Evolutionary conservation across 371 early-diverging fungal species (phyloP).

Genomic region (Encephalitozoon hellem): DNA sequence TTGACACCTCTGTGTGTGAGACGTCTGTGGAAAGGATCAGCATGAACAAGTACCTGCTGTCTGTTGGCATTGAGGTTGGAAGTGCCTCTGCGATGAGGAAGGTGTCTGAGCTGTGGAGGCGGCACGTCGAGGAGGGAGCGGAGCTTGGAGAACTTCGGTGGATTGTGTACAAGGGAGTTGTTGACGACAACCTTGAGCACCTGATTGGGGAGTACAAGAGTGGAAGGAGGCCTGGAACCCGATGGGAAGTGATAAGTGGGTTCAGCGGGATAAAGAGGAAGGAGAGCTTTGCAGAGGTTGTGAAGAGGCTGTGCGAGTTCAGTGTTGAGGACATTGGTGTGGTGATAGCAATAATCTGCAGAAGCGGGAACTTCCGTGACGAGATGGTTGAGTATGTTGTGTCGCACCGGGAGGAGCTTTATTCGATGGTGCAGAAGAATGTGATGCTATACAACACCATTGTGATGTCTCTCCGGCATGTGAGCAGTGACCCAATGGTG

Average conservation of each 20-base stretch:
- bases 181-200: conserved; percentile 15
- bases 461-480: neutral
- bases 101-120: neutral
- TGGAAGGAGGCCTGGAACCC: neutral
- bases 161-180: conserved; percentile 7
- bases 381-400: neutral
- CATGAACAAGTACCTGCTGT: neutral
- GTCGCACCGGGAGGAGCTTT: neutral
- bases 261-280: neutral
- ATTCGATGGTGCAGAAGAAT: neutral
- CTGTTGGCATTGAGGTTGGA: neutral
- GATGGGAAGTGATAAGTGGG: neutral
- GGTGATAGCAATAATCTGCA: neutral
- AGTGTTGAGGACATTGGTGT: conserved; percentile 13
- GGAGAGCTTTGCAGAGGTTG: neutral
- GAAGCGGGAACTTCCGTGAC: neutral
- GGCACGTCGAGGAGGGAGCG: neutral
- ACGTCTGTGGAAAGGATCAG: neutral
- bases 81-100: neutral
- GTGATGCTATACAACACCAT: neutral
- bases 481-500: neutral
- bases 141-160: neutral
- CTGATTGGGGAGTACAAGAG: neutral
- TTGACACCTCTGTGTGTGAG: neutral
- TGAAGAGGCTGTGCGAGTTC: neutral